Conservation (phyloP, 805 yeast genomes). For the Starmerella bombi region DNA sequence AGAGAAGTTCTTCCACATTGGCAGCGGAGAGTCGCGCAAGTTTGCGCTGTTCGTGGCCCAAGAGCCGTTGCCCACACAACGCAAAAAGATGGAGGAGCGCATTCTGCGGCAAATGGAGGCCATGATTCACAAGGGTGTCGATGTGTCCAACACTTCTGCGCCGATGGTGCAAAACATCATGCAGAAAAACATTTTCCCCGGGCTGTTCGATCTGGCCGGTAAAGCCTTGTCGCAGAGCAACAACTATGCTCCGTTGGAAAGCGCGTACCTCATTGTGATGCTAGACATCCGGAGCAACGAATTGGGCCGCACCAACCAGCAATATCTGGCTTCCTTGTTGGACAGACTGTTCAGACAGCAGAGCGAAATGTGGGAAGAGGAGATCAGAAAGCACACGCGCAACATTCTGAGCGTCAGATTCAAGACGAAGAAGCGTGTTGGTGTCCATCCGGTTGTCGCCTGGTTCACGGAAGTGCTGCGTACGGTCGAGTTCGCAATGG, state of each 20-base stretch:
- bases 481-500: conserved; percentile 11
- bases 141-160: conserved; percentile 5
- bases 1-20: conserved; percentile 35
- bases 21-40: conserved; percentile 29
- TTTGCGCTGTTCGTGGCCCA: conserved; percentile 22
- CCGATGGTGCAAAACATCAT: conserved; percentile 5
- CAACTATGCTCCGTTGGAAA: conserved; percentile 31
- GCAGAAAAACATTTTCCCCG: conserved; percentile 6
- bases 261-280: conserved; percentile 33
- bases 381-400: conserved; percentile 41
- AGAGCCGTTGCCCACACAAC: conserved; percentile 3
- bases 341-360: conserved; percentile 41
- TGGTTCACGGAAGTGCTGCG: conserved; percentile 34
- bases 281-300: conserved; percentile 32
- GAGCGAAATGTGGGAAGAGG: conserved; percentile 44
- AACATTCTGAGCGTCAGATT: conserved; percentile 31
- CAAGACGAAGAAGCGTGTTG: conserved; percentile 30
- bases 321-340: conserved; percentile 41
- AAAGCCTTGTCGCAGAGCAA: conserved; percentile 7
- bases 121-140: conserved; percentile 1
- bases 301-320: conserved; percentile 46
- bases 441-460: conserved; percentile 34
- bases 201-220: background rate
- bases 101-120: background rate
- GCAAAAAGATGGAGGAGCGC: background rate